phyloP scores from a whole-genome alignment of 2,329 filamentous ascomycete species.

The Microascus cirrosus region DNA sequence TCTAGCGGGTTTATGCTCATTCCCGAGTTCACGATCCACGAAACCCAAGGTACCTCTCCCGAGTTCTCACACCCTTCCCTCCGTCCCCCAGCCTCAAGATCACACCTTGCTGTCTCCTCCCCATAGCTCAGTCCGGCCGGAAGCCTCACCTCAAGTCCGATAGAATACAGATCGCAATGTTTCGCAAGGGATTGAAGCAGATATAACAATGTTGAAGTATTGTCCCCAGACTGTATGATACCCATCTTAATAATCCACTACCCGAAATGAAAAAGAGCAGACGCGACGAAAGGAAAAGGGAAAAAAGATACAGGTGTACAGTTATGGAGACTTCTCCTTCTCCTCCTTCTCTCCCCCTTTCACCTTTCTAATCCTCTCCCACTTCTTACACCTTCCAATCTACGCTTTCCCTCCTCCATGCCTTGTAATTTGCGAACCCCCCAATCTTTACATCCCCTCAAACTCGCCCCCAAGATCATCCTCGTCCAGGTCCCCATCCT shows the following conservation, averaged over 20 bases:
- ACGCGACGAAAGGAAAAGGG: not conserved
- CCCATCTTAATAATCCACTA: not conserved
- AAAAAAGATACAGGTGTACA: not conserved
- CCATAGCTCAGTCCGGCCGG: too few species aligned
- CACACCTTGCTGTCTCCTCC: too few species aligned
- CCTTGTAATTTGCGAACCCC: too few species aligned
- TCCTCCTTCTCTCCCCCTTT: not conserved
- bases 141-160: too few species aligned
- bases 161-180: not conserved
- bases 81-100: too few species aligned
- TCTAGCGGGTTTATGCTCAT: too few species aligned
- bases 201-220: not conserved
- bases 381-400: not conserved
- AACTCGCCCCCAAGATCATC: constrained; percentile 94
- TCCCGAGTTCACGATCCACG: too few species aligned
- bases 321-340: not conserved
- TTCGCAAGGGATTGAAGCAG: not conserved
- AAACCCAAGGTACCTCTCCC: too few species aligned
- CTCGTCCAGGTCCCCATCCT: constrained; percentile 93
- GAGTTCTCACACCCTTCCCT: too few species aligned
- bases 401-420: too few species aligned
- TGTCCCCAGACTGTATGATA: not conserved
- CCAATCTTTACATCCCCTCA: constrained; percentile 61
- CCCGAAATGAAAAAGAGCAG: not conserved
- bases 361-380: not conserved